Base-by-base conservation (phyloP, 129 eudicot genomes). In the Flaveria ramosissima region DNA sequence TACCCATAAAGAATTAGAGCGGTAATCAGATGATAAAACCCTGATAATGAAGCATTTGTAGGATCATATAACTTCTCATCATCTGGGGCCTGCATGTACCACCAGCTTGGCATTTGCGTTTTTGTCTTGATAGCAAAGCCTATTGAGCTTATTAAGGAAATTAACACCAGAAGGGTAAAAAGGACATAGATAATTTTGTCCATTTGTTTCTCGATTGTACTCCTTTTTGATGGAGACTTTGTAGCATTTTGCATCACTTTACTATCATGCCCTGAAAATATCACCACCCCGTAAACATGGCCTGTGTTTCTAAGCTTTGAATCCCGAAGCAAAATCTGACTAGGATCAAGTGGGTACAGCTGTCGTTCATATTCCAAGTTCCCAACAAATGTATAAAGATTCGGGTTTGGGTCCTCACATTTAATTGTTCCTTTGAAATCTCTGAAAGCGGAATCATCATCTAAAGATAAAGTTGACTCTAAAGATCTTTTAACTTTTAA, bases 171-270 rank as follows among this genome's bases (percentile, higher is more conserved):
- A 72, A 95, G 85, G 17, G 89, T 87, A 84, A 95, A 95, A 76
- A 95, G 95, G 56, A 95, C 73, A 71, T 91, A 95, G 26, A 95
- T 95, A 68, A 95, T 95, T 27, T 89, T 88, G 84, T 95, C 99
- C 99, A 95, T 91, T 80, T 95, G 96, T 78, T 87, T 89, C 71
- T 95, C 99, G 13, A 95, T 81, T 53, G 86, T 88, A 77, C 99
- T 95, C 79, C 99, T 89, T 79, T 95, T 95, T 10, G 99, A 95
- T 39, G 99, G 99, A 30, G 96, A 95, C 78, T 84, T 87, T 6
- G 99, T 95, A 64, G 97, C 75, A 65, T 95, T 95, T 68, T 95
- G 99, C 99, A 95, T 95, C 39, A 95, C 97, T 88, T 95, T 95
- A 74, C 91, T 87, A 81, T 95, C 99, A 47, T 84, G 96, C 7